Evolutionary conservation across 208 protist genomes (phyloP).

Genomic region (Trypanosoma mega): DNA sequence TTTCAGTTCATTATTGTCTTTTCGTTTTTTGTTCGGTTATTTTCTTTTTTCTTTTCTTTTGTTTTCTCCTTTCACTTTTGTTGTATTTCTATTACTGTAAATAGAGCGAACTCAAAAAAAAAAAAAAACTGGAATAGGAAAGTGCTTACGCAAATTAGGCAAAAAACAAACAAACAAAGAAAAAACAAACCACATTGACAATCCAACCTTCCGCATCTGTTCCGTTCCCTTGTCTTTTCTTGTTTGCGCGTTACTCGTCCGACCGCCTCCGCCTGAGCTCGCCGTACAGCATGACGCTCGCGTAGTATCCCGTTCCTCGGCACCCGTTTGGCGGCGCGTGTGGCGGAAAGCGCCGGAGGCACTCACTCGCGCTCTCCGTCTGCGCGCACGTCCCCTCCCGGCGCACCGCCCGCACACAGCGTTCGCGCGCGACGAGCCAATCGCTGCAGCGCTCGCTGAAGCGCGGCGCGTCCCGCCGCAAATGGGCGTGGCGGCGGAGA

Average conservation of each 20-base stretch:
- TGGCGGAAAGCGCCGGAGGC: constrained; percentile 53
- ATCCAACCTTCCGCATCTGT: too few species aligned
- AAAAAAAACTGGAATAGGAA: too few species aligned
- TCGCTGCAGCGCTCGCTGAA: constrained; percentile 36
- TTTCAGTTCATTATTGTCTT: constrained; percentile 21
- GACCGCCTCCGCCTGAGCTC: constrained; percentile 25
- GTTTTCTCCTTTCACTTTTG: not conserved
- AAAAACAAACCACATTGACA: too few species aligned
- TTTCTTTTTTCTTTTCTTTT: constrained; percentile 6
- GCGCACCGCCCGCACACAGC: constrained; percentile 48
- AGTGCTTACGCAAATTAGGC: too few species aligned
- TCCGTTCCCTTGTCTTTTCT: too few species aligned
- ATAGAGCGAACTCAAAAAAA: too few species aligned
- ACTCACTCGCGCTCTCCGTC: constrained; percentile 35
- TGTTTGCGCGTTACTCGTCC: too few species aligned
- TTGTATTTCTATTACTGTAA: not conserved
- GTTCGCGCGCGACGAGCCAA: constrained; percentile 63
- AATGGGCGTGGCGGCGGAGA: constrained; percentile 7
- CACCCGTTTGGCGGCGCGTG: constrained; percentile 41
- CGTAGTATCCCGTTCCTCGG: constrained; percentile 69
- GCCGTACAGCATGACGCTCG: constrained; percentile 60
- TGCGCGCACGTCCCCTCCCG: constrained; percentile 28
- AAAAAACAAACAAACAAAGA: too few species aligned
- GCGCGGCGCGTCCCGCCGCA: not conserved
- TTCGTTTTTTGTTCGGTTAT: not conserved